Evolutionary conservation across 1,139 yeast genomes (phyloP).

Genomic region (Yamadazyma pseudoaaseri): DNA sequence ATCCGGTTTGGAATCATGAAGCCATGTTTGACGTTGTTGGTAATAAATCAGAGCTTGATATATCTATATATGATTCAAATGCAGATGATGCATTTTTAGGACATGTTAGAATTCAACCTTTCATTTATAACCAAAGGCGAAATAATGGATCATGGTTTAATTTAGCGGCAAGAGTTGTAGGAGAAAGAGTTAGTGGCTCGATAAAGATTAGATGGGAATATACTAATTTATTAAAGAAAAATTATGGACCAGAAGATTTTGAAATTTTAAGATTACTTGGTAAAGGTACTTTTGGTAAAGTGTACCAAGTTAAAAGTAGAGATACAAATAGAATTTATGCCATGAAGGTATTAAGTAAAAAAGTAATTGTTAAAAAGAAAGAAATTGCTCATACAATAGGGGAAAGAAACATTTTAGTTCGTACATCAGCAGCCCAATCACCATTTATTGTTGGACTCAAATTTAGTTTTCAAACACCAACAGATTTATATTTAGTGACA

Average conservation of each 20-base stretch:
- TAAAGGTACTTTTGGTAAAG: slow-evolving; percentile 97
- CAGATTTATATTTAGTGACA: slow-evolving; percentile 87
- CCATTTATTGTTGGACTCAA: slow-evolving; percentile 93
- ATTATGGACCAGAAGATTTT: slow-evolving; percentile 91
- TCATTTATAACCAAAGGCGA: slow-evolving; percentile 30
- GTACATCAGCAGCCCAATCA: slow-evolving; percentile 79
- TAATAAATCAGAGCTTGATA: slow-evolving; percentile 75
- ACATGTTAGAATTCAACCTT: slow-evolving; percentile 72
- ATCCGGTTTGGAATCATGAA: slow-evolving; percentile 88
- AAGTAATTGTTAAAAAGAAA: slow-evolving; percentile 92
- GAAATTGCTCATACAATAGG: slow-evolving; percentile 98
- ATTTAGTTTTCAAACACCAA: slow-evolving; percentile 92
- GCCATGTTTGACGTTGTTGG: slow-evolving; percentile 91
- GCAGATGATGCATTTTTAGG: slow-evolving; percentile 85
- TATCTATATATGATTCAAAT: slow-evolving; percentile 83
- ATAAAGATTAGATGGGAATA: slow-evolving; percentile 75
- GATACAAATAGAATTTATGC: slow-evolving; percentile 92
- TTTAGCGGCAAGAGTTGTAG: slow-evolving; percentile 69
- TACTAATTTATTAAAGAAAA: slow-evolving; percentile 63
- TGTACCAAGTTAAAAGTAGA: slow-evolving; percentile 86
- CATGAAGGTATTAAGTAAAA: slow-evolving; percentile 92
- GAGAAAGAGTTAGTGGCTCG: slow-evolving; percentile 76
- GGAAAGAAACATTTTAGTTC: slow-evolving; percentile 88
- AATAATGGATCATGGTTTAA: slow-evolving; percentile 65
- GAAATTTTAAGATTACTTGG: slow-evolving; percentile 88